Base-by-base conservation (phyloP, 2,329 filamentous ascomycete species). In the Tolypocladium capitatum region DNA sequence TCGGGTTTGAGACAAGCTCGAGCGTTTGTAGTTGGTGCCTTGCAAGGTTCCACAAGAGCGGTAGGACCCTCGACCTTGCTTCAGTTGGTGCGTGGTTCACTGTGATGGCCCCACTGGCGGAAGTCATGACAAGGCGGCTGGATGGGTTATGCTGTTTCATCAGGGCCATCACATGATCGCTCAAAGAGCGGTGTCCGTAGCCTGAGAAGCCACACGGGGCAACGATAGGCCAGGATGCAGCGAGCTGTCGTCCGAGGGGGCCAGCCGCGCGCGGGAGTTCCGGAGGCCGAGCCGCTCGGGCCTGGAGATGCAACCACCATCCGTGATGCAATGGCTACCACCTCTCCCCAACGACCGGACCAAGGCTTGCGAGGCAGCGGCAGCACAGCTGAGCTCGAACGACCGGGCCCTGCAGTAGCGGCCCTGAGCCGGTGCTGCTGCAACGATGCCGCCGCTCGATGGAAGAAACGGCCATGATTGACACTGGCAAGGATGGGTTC, bases 261-360 rank as follows among this genome's bases (percentile, higher is more conserved):
- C 36, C 14, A 27, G 36, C 3, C 28, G 36, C 11, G 28, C 35
- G 9, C 35, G 38, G 38, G 38, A 47, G 21, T 9, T 47, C 46
- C 46, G 46, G 21, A 24, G 27, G 46, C 46, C 38, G 46, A 47
- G 46, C 46, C 20, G 18, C n/a, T 32, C 21, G 36, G 16, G 36
- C 13, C 7, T 18, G 32, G 27, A 32, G 8, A 45, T 35, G 43
- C 43, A 45, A 27, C 32, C 14, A 27, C 33, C 18, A 24, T 21
- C 24, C n/a, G n/a, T n/a, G n/a, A n/a, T n/a, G n/a, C n/a, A n/a
- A n/a, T n/a, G n/a, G n/a, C n/a, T n/a, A n/a, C n/a, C n/a, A n/a
- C n/a, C n/a, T n/a, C n/a, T n/a, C n/a, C n/a, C 2, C 21, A 11
- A 28, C 21, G 14, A n/a, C 36, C 14, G 9, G 8, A 14, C 6